A percentile compares a stretch with the other conserved stretches of the same genome.
Evolutionary conservation across 495 filamentous ascomycete genomes (phyloP).

Genomic region (Neurospora sp.): DNA sequence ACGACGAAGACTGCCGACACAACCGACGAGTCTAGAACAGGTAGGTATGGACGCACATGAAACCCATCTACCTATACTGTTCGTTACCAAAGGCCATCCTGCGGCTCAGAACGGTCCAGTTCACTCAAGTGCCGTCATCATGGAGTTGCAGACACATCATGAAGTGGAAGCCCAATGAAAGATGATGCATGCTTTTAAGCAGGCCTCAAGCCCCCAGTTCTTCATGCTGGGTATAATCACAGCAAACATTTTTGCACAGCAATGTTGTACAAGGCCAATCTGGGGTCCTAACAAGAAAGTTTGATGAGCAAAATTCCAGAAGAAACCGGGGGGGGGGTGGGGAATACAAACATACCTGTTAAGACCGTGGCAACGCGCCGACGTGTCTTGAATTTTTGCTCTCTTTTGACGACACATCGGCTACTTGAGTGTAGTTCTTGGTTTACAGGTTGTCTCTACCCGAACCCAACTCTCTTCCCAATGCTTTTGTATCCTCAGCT

Average conservation of each 20-base stretch:
- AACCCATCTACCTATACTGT: not conserved
- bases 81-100: not conserved
- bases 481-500: not conserved
- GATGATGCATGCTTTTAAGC: not conserved
- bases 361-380: slow-evolving; percentile 9
- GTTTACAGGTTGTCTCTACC: not conserved
- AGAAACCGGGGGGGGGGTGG: not conserved
- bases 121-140: not conserved
- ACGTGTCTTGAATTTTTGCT: slow-evolving; percentile 7
- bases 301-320: not conserved
- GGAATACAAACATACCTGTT: not conserved
- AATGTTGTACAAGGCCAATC: not conserved
- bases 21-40: not conserved
- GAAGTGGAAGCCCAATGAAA: not conserved
- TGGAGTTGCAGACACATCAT: not conserved
- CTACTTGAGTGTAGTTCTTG: not conserved
- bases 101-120: not conserved
- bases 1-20: not conserved
- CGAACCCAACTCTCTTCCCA: not conserved
- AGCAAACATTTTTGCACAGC: not conserved
- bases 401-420: slow-evolving; percentile 11
- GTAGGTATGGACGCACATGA: not conserved
- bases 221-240: not conserved
- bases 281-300: not conserved
- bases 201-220: not conserved